Conservation (phyloP, 2,329 filamentous ascomycete species). For the Aspergillus amoenus region DNA sequence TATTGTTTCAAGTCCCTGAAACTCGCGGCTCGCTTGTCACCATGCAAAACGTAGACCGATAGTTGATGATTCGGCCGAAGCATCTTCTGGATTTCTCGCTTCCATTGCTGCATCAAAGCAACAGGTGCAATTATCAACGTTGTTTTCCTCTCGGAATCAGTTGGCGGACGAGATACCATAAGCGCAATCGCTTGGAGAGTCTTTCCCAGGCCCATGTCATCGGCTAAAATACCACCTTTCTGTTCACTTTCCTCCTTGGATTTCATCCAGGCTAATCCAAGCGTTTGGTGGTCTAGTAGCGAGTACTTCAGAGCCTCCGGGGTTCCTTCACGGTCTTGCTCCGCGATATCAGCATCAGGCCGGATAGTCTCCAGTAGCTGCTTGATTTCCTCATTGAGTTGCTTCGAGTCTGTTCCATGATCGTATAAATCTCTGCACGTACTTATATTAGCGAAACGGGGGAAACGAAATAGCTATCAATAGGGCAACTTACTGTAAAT, state of each 20-base stretch:
- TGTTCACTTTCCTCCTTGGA: slow-evolving; percentile 69
- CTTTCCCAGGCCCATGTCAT: slow-evolving; percentile 83
- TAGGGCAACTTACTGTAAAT: slow-evolving; percentile 11
- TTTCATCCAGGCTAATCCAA: slow-evolving; percentile 75
- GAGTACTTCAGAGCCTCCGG: slow-evolving; percentile 66
- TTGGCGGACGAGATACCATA: slow-evolving; percentile 66
- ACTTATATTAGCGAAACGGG: background rate
- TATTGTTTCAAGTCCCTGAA: slow-evolving; percentile 63
- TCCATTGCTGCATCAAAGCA: slow-evolving; percentile 80
- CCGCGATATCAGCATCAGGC: slow-evolving; percentile 65
- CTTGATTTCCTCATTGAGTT: slow-evolving; percentile 66
- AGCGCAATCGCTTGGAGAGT: slow-evolving; percentile 80
- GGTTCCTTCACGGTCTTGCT: slow-evolving; percentile 64
- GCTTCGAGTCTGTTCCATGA: slow-evolving; percentile 45
- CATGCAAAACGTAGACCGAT: slow-evolving; percentile 69
- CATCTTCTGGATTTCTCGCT: slow-evolving; percentile 72
- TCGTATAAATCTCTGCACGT: slow-evolving; percentile 20
- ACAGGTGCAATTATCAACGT: slow-evolving; percentile 82
- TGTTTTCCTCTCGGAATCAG: slow-evolving; percentile 61
- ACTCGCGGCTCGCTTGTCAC: slow-evolving; percentile 53
- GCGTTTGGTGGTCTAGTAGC: slow-evolving; percentile 78
- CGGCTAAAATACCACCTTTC: slow-evolving; percentile 74
- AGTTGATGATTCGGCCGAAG: slow-evolving; percentile 60
- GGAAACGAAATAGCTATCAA: background rate
- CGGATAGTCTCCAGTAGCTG: slow-evolving; percentile 70